Conservation (phyloP, 257 asterid species). For the Capsicum pubescens region DNA sequence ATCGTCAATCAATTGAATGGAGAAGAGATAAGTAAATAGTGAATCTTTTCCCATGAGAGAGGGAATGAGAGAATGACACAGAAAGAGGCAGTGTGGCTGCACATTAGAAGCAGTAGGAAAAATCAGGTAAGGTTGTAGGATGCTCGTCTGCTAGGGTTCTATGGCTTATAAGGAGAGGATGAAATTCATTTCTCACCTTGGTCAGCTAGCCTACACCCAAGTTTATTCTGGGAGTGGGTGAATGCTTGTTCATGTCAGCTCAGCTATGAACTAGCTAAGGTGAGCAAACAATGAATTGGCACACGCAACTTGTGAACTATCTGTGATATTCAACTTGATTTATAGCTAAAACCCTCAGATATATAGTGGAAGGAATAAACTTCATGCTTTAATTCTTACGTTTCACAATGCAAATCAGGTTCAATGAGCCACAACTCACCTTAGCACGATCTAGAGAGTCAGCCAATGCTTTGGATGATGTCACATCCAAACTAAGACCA, state of each 20-base stretch:
- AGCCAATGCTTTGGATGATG: slow-evolving; percentile 96
- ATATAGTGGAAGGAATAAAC: neutral
- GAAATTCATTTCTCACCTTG: neutral
- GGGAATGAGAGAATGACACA: neutral
- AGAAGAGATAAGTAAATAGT: neutral
- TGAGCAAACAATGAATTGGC: neutral
- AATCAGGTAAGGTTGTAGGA: neutral
- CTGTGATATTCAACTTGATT: neutral
- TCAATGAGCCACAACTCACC: slow-evolving; percentile 58
- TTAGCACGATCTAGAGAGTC: slow-evolving; percentile 97
- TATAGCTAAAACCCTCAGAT: neutral
- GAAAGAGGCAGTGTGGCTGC: neutral
- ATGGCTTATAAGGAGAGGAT: neutral
- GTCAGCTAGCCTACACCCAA: neutral
- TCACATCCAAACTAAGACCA: slow-evolving; percentile 80
- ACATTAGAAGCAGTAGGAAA: neutral
- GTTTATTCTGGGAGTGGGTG: neutral
- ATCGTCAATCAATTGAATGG: neutral
- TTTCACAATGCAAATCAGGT: slow-evolving; percentile 18
- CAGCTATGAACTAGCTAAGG: neutral
- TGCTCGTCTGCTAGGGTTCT: neutral
- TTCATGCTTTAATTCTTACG: neutral
- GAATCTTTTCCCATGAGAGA: slow-evolving; percentile 1
- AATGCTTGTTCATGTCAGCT: slow-evolving; percentile 14
- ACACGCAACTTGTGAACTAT: neutral